Conservation (phyloP, 2,329 filamentous ascomycete species). For the Verticillium tricorpus region DNA sequence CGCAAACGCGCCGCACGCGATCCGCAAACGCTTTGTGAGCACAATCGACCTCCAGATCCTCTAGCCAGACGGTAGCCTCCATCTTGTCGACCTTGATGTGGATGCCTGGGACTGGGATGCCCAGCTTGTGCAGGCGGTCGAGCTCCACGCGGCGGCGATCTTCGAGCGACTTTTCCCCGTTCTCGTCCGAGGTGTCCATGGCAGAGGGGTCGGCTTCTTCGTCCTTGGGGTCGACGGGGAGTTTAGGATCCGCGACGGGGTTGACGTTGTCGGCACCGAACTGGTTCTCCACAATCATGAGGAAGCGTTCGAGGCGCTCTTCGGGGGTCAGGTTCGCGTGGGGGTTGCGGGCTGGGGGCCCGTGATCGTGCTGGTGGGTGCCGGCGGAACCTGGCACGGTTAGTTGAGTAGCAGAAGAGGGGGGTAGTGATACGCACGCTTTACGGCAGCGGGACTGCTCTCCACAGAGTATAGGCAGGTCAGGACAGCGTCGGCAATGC, state of each 20-base stretch:
- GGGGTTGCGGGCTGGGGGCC: constrained; percentile 53
- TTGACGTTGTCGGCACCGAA: constrained; percentile 81
- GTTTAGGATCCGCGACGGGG: constrained; percentile 65
- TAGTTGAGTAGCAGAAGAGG: constrained; percentile 2
- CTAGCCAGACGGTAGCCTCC: constrained; percentile 84
- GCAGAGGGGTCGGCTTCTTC: constrained; percentile 26
- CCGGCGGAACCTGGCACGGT: constrained; percentile 49
- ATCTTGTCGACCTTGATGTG: constrained; percentile 85
- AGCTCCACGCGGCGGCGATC: constrained; percentile 64
- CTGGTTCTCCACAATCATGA: constrained; percentile 96
- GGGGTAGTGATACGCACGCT: constrained; percentile 63
- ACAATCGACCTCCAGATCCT: constrained; percentile 87
- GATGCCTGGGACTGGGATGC: constrained; percentile 87
- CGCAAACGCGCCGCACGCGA: constrained; percentile 82
- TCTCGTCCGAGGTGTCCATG: constrained; percentile 21
- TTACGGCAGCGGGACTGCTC: constrained; percentile 90
- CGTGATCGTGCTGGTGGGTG: constrained; percentile 25
- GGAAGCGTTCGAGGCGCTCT: constrained; percentile 77
- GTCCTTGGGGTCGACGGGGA: constrained; percentile 28
- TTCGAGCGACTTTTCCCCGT: constrained; percentile 32
- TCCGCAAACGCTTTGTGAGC: constrained; percentile 73
- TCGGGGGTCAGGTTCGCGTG: constrained; percentile 68
- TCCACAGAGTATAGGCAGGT: constrained; percentile 89
- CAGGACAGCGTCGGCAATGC: constrained; percentile 95
- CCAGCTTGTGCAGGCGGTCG: constrained; percentile 72